These are phyloP conservation scores for Niveomyces coronatus DNA, from an alignment of 2,329 filamentous ascomycete species.

Conservation along the genomic window DNA sequence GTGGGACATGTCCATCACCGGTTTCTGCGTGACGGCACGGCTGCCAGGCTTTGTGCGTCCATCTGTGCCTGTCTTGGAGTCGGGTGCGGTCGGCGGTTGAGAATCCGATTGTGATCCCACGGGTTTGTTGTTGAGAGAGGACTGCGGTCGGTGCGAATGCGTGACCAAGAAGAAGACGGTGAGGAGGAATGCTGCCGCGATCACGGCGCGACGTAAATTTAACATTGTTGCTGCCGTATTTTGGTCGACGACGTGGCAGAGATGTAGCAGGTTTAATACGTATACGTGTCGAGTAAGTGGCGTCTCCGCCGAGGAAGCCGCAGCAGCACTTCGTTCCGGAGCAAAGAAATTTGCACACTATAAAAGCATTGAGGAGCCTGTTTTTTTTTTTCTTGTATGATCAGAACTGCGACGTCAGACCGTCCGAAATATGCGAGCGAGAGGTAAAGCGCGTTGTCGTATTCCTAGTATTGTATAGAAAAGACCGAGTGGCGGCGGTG, in stretches of 20 bases:
- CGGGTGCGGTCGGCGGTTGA: constrained; percentile 14
- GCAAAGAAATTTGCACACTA: constrained; percentile 4
- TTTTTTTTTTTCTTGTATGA: too few relatives aligned
- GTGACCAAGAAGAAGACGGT: constrained; percentile 59
- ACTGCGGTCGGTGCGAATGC: constrained; percentile 36
- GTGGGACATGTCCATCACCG: constrained; percentile 58
- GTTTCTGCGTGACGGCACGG: constrained; percentile 44
- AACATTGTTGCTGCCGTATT: constrained; percentile 56
- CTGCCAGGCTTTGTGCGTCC: constrained; percentile 14
- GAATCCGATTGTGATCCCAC: constrained; percentile 12
- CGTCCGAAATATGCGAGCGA: too few relatives aligned
- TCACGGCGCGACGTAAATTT: constrained; percentile 64
- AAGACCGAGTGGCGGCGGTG: constrained; percentile 7
- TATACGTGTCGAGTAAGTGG: background rate
- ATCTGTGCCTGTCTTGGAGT: constrained; percentile 12
- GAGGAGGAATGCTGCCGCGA: constrained; percentile 58
- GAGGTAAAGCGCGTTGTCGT: constrained; percentile 1
- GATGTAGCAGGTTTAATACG: background rate
- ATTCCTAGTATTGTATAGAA: background rate
- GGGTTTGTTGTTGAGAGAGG: background rate
- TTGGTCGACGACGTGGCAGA: background rate
- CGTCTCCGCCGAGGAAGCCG: too few relatives aligned
- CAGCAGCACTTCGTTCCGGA: too few relatives aligned
- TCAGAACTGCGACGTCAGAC: too few relatives aligned
- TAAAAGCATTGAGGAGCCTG: constrained; percentile 4